A percentile compares a stretch with the other conserved stretches of the same genome.
Conservation (phyloP, 371 early-diverging fungal species). For the Mortierella sp. region DNA sequence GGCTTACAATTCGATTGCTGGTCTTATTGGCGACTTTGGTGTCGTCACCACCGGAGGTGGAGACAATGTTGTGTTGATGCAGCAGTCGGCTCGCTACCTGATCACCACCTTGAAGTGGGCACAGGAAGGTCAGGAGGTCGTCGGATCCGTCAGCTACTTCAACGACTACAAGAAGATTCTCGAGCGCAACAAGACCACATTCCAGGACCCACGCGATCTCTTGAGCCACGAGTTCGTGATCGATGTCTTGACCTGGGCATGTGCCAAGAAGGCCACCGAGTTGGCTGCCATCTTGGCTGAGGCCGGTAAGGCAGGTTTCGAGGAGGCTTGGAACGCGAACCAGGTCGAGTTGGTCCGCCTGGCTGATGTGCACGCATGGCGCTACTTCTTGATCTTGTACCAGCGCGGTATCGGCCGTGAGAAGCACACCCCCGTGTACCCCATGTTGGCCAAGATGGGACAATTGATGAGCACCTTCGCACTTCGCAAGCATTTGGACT, state of each 20-base stretch:
- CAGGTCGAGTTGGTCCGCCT: slow-evolving; percentile 58
- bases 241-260: slow-evolving; percentile 54
- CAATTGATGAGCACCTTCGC: slow-evolving; percentile 46
- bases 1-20: slow-evolving; percentile 73
- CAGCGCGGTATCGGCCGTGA: slow-evolving; percentile 32
- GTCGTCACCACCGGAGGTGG: slow-evolving; percentile 80
- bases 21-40: slow-evolving; percentile 71
- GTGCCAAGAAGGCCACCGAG: slow-evolving; percentile 46
- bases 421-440: slow-evolving; percentile 37
- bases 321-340: slow-evolving; percentile 68
- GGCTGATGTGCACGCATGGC: slow-evolving; percentile 55
- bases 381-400: slow-evolving; percentile 53
- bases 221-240: slow-evolving; percentile 42
- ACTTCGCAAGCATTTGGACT: slow-evolving; percentile 59
- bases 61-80: slow-evolving; percentile 74
- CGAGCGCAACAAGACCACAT: slow-evolving; percentile 21
- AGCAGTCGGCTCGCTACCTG: slow-evolving; percentile 68
- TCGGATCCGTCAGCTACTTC: slow-evolving; percentile 56
- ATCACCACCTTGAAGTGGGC: slow-evolving; percentile 51
- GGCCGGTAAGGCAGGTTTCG: slow-evolving; percentile 52
- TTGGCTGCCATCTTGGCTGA: slow-evolving; percentile 16
- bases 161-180: slow-evolving; percentile 47
- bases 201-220: slow-evolving; percentile 54
- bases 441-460: slow-evolving; percentile 51
- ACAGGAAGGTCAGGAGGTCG: slow-evolving; percentile 36